These are phyloP conservation scores for Saccharomyces jurei DNA, from an alignment of 805 yeast genomes.

Conservation along the genomic window DNA sequence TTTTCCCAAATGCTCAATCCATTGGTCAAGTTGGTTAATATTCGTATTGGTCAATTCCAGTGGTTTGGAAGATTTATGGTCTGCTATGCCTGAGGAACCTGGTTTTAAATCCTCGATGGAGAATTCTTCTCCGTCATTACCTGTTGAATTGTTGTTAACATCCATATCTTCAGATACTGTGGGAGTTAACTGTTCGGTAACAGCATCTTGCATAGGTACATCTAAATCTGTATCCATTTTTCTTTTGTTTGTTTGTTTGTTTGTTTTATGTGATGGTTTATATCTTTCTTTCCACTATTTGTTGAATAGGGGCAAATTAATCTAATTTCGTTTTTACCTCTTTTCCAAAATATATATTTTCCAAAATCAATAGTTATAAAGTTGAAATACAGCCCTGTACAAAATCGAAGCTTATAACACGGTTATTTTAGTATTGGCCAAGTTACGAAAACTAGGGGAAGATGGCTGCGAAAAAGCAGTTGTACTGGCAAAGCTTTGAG, in stretches of 20 bases:
- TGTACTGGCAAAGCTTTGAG: not conserved
- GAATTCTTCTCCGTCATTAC: slow-evolving; percentile 21
- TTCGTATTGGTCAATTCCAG: slow-evolving; percentile 36
- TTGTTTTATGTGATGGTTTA: not conserved
- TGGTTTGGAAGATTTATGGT: slow-evolving; percentile 33
- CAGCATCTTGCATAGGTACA: slow-evolving; percentile 78
- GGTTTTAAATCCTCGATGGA: slow-evolving; percentile 24
- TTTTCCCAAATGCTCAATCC: slow-evolving; percentile 73
- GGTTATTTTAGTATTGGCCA: not conserved
- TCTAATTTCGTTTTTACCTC: not conserved
- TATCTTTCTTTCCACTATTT: not conserved
- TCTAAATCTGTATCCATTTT: slow-evolving; percentile 71
- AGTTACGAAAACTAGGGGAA: not conserved
- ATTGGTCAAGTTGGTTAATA: slow-evolving; percentile 68
- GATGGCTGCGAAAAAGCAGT: not conserved
- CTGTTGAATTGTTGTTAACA: slow-evolving; percentile 15
- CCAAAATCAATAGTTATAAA: not conserved
- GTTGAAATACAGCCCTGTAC: not conserved
- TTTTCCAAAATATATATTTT: not conserved
- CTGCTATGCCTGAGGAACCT: slow-evolving; percentile 33
- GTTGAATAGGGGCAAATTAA: not conserved
- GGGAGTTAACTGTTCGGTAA: slow-evolving; percentile 32
- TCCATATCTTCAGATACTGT: slow-evolving; percentile 25
- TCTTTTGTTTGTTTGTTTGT: not conserved
- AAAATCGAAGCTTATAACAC: not conserved